Evolutionary conservation across 495 filamentous ascomycete species (phyloP).

Genomic region (Tirmania nivea): DNA sequence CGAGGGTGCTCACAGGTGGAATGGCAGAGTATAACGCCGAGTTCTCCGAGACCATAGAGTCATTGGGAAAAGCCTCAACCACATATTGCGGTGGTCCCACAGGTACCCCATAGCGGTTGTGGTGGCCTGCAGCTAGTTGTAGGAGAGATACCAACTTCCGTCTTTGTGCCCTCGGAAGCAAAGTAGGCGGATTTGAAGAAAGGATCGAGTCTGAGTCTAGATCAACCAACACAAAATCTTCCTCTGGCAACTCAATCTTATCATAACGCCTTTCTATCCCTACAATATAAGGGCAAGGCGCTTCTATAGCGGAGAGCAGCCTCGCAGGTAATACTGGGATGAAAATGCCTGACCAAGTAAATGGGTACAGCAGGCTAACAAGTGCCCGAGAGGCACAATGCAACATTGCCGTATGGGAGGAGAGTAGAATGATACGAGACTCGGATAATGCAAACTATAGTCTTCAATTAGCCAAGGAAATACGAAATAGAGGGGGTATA

Average conservation of each 20-base stretch:
- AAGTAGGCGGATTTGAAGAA: constrained; percentile 45
- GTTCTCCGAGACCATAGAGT: constrained; percentile 74
- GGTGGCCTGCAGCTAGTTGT: constrained; percentile 76
- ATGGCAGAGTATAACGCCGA: constrained; percentile 50
- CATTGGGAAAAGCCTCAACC: constrained; percentile 72
- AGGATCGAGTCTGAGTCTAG: constrained; percentile 77
- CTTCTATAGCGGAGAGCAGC: constrained; percentile 17
- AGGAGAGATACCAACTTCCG: constrained; percentile 73
- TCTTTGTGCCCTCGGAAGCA: constrained; percentile 71
- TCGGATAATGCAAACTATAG: constrained; percentile 60
- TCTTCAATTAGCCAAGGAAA: not conserved
- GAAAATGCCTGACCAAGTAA: constrained; percentile 36
- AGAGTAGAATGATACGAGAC: constrained; percentile 85
- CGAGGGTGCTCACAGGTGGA: constrained; percentile 45
- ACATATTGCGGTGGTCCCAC: constrained; percentile 83
- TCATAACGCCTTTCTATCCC: constrained; percentile 90
- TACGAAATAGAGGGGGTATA: not conserved
- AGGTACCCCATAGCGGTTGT: constrained; percentile 65
- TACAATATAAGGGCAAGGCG: constrained; percentile 90
- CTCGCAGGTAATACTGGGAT: not conserved
- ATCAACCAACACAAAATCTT: constrained; percentile 89
- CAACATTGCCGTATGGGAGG: constrained; percentile 89
- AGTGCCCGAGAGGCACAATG: constrained; percentile 74
- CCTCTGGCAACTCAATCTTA: constrained; percentile 74
- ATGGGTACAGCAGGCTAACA: constrained; percentile 63